Conservation (phyloP, 169 alveolate genomes). For the Miamiensis avidus region DNA sequence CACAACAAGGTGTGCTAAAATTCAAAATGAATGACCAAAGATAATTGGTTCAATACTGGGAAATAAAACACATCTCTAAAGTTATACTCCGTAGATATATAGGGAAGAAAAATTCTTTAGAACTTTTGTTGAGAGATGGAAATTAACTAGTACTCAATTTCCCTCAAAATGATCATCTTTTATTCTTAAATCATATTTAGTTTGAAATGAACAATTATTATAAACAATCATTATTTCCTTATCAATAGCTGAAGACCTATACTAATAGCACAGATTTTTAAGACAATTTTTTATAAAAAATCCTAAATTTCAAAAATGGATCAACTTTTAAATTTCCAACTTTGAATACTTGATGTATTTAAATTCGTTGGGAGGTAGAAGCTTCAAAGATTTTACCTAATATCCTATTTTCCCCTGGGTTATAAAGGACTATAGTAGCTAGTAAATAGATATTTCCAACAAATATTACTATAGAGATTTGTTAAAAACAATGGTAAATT, state of each 20-base stretch:
- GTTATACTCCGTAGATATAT: constrained; percentile 29
- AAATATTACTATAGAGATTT: constrained; percentile 51
- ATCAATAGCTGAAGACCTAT: no score
- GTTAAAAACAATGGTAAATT: constrained; percentile 41
- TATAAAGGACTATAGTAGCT: constrained; percentile 33
- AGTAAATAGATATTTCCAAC: constrained; percentile 42
- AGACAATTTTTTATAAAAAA: no score
- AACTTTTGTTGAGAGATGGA: constrained; percentile 26
- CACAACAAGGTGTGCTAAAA: constrained; percentile 32
- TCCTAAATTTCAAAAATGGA: constrained; percentile 38
- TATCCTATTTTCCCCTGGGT: constrained; percentile 80
- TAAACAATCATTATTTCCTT: no score
- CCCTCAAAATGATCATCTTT: constrained; percentile 19
- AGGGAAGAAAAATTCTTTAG: constrained; percentile 29
- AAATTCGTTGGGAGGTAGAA: constrained; percentile 65
- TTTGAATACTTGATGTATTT: constrained; percentile 66
- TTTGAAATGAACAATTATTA: no score
- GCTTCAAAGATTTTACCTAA: constrained; percentile 69
- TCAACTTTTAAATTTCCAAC: constrained; percentile 51
- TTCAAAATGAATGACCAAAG: constrained; percentile 35
- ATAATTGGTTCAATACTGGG: constrained; percentile 32
- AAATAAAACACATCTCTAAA: constrained; percentile 9
- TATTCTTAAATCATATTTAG: no score
- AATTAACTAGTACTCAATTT: constrained; percentile 32
- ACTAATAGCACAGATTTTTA: no score